Base-by-base conservation (phyloP, 768 basidiomycete species). In the Kwoniella pini region DNA sequence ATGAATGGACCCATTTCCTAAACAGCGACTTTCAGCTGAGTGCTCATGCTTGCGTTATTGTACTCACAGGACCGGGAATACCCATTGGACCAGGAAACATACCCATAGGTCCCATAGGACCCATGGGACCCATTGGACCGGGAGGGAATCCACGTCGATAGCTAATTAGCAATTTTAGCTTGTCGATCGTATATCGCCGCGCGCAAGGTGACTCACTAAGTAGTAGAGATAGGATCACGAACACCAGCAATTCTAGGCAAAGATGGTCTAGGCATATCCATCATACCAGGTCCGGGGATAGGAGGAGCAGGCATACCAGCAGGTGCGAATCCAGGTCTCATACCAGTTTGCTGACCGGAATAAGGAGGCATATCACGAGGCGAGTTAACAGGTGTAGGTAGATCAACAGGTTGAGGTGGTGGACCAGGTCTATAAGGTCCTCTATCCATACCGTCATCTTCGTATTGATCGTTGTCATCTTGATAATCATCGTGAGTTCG, bases 191-290 rank as follows among this genome's bases (percentile, higher is more conserved):
- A 6, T 17, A 13, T 42, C 19, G 5, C n/a, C 40, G 46, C 42
- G 30, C 48, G 26, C 40, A 27, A 54, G 63, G 24, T 6, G 26
- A 66, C 69, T 60, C 39, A 77, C 69, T 77, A 78, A 40, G 77
- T 78, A 39, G 77, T 76, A 42, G 77, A 76, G 39, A 78, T 77
- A 12, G 77, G 75, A 67, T 78, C 75, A 39, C 77, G 66, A 36
- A 72, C 64, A 60, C 71, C 71, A 42, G 76, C 79, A 31, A 79
- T 65, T 12, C 74, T 61, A 50, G 68, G 74, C 53, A 72, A 42
- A 39, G 73, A 72, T 10, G 76, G 70, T 36, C 73, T 64, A 48
- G 80, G 67, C 63, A 77, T 75, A 17, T 75, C 74, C 19, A 44
- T 57, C 31, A 61, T 60, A 7, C 65, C 68, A 1, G 74, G 73